Evolutionary conservation across 148 eudicot species (phyloP), one percentile per base, ranked within the genome.

Genomic region (Selenicereus undatus): DNA sequence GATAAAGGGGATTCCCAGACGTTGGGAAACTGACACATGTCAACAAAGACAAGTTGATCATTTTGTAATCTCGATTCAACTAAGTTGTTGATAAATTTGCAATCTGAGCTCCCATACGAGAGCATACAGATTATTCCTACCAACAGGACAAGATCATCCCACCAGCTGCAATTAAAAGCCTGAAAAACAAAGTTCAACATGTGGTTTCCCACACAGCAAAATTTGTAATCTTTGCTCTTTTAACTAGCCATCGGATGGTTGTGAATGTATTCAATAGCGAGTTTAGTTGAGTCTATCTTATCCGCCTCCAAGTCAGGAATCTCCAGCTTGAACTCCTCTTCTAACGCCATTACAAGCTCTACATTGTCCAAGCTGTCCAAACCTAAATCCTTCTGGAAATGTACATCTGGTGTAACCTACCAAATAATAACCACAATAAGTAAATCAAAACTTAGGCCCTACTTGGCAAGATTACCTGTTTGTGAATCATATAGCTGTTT

Each of bases 281-380:
- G 91, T 74, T 86, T 80, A 76, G 86, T 77, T 11, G 95, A 90
- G 81, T 93, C 97, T 17, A 94, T 87, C 87, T 89, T 94, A 76
- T 91, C 95, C 45, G 95, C 98, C 87, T 93, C 97, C 84, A 90
- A 83, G 80, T 94, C 97, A 9, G 97, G 95, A 73, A 94, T 94
- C 88, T 90, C 98, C 72, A 94, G 82, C 89, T 91, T 92, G 87
- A 94, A 94, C 84, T 94, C 98, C 82, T 92, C 93, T 80, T 94
- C 97, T 22, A 94, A 73, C 54, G 97, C 98, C 93, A 92, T 94
- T 56, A 90, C 93, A 24, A 92, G 87, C 84, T 92, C 93, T 43
- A 92, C 97, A 27, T 80, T 92, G 83, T 92, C 97, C 84, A 92
- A 86, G 89, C 94, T 92, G 76, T 92, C 97, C 82, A 91, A 83